Percentiles rank a stretch among this genome's conserved stretches.
These are phyloP conservation scores for Penicillium cataractarum DNA, from an alignment of 495 filamentous ascomycete species.

Conservation along the genomic window DNA sequence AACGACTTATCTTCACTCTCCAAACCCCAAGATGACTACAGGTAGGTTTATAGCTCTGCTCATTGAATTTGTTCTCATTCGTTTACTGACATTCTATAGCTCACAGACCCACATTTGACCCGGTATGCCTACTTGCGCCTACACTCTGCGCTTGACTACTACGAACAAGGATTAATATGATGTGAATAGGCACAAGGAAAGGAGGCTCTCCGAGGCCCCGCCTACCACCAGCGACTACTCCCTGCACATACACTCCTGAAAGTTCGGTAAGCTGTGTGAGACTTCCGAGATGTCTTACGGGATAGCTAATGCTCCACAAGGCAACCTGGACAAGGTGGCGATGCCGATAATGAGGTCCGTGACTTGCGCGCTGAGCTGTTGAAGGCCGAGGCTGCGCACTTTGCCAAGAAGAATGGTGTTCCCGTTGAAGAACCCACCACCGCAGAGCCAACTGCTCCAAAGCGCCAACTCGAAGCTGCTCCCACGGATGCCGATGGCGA, in stretches of 20 bases:
- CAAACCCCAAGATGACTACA: constrained; percentile 62
- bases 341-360: constrained; percentile 69
- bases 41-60: constrained; percentile 41
- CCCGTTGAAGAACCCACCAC: constrained; percentile 44
- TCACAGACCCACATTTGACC: constrained; percentile 92
- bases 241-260: constrained; percentile 93
- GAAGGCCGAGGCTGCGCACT: constrained; percentile 83
- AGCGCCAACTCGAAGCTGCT: constrained; percentile 67
- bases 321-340: constrained; percentile 87
- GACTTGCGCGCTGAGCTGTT: constrained; percentile 92
- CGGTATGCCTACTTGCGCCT: constrained; percentile 56
- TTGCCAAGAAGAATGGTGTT: constrained; percentile 76
- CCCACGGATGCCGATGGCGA: constrained; percentile 35
- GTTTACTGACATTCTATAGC: constrained; percentile 45
- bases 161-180: constrained; percentile 22
- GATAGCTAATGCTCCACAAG: constrained; percentile 42
- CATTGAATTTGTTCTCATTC: neutral
- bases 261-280: constrained; percentile 58
- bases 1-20: neutral
- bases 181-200: constrained; percentile 78
- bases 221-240: constrained; percentile 94
- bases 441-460: constrained; percentile 49
- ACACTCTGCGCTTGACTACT: neutral
- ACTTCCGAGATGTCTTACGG: neutral
- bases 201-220: constrained; percentile 89